phyloP scores from a whole-genome alignment of 169 alveolate genomes.

The Babesia caballi region DNA sequence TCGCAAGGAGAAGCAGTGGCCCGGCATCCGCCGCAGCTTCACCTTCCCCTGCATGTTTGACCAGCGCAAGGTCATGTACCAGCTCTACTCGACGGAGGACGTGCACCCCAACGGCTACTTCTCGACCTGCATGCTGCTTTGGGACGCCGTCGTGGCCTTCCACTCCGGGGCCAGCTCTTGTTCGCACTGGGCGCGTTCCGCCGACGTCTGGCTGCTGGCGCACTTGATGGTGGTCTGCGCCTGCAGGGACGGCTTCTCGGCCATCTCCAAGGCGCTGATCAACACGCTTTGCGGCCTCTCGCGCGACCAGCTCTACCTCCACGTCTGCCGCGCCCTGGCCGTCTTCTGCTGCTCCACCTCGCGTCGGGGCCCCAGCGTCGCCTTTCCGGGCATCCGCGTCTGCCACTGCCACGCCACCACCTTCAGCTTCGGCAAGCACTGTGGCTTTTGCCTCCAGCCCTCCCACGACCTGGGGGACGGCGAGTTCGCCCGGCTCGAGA shows the following conservation, averaged over 20 bases:
- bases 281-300: neutral
- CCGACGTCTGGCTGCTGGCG: conserved; percentile 51
- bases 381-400: conserved; percentile 20
- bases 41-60: conserved; percentile 14
- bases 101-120: neutral
- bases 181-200: conserved; percentile 2
- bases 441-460: conserved; percentile 15
- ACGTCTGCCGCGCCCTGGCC: conserved; percentile 53
- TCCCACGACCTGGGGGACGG: conserved; percentile 7
- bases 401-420: conserved; percentile 45
- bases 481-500: neutral
- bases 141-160: neutral
- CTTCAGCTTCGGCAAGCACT: conserved; percentile 44
- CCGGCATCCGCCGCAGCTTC: conserved; percentile 17
- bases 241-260: neutral
- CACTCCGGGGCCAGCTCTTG: neutral
- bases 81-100: neutral
- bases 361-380: neutral
- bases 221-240: conserved; percentile 14
- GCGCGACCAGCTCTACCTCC: conserved; percentile 14
- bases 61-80: neutral
- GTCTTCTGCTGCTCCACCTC: neutral
- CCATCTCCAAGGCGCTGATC: neutral
- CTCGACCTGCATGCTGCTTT: conserved; percentile 41
- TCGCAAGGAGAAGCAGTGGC: neutral